phyloP scores from a whole-genome alignment of 164 flowering plant genomes.

The Cinnamomum micranthum region DNA sequence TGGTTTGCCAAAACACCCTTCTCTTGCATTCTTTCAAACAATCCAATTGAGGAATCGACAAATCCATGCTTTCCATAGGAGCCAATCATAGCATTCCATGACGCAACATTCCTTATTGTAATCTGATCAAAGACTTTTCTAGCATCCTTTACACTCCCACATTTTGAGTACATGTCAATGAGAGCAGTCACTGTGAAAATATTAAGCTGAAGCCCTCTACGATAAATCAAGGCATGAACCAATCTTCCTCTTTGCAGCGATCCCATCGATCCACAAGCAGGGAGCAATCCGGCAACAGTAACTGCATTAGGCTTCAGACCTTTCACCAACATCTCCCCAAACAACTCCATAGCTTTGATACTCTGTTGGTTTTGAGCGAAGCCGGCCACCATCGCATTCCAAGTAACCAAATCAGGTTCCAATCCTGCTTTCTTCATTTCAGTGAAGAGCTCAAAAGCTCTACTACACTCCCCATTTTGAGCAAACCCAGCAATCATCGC shows the following conservation, averaged over 20 bases:
- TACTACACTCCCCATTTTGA: slow-evolving; percentile 32
- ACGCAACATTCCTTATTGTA: slow-evolving; percentile 31
- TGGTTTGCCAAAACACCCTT: slow-evolving; percentile 43
- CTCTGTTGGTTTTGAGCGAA: slow-evolving; percentile 32
- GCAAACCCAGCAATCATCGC: slow-evolving; percentile 24
- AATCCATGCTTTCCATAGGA: slow-evolving; percentile 65
- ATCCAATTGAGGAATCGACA: slow-evolving; percentile 34
- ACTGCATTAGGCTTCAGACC: slow-evolving; percentile 55
- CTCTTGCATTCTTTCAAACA: slow-evolving; percentile 55
- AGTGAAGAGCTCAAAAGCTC: slow-evolving; percentile 31
- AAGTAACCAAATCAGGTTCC: slow-evolving; percentile 45
- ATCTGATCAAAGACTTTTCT: slow-evolving; percentile 39
- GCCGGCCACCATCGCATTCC: slow-evolving; percentile 45
- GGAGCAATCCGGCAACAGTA: slow-evolving; percentile 59
- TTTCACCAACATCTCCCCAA: slow-evolving; percentile 38
- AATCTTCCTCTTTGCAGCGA: slow-evolving; percentile 43
- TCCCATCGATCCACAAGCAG: slow-evolving; percentile 43
- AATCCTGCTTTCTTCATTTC: slow-evolving; percentile 49
- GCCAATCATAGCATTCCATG: slow-evolving; percentile 73
- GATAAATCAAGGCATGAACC: slow-evolving; percentile 48
- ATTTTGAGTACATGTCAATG: slow-evolving; percentile 45
- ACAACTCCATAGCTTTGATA: slow-evolving; percentile 42
- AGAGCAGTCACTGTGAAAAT: slow-evolving; percentile 56
- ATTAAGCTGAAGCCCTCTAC: slow-evolving; percentile 38
- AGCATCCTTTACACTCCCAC: slow-evolving; percentile 51